phyloP scores from a whole-genome alignment of 148 eudicot genomes.

The Cornus controversa region DNA sequence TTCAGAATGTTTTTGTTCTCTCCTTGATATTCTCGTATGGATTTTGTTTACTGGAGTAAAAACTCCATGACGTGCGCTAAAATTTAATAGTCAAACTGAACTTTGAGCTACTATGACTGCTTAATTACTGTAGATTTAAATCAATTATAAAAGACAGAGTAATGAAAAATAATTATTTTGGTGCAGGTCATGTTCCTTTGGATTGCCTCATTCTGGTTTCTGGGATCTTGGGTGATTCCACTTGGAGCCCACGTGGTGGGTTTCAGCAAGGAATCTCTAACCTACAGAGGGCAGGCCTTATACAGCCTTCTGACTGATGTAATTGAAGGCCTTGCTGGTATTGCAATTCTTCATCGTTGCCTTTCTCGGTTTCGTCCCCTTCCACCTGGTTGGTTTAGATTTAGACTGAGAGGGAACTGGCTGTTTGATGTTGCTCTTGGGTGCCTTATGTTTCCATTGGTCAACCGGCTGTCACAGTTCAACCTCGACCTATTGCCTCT shows the following conservation, averaged over 20 bases:
- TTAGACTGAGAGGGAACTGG: slow-evolving; percentile 76
- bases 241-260: slow-evolving; percentile 71
- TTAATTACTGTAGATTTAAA: neutral
- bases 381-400: slow-evolving; percentile 72
- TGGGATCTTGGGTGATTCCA: slow-evolving; percentile 86
- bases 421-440: slow-evolving; percentile 67
- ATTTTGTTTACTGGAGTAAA: no score
- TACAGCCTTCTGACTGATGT: slow-evolving; percentile 79
- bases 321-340: slow-evolving; percentile 76
- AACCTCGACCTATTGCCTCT: slow-evolving; percentile 68
- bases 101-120: neutral
- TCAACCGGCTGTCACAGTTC: slow-evolving; percentile 72
- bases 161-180: slow-evolving; percentile 3
- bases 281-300: slow-evolving; percentile 78
- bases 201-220: slow-evolving; percentile 76
- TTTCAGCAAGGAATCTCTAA: slow-evolving; percentile 65
- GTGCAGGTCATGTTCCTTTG: slow-evolving; percentile 74
- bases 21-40: no score
- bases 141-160: neutral
- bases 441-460: slow-evolving; percentile 86
- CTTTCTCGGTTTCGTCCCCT: slow-evolving; percentile 75
- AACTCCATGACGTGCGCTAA: no score
- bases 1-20: no score
- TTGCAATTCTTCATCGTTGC: slow-evolving; percentile 64
- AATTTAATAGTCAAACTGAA: neutral